Evolutionary conservation across 139 green algal genomes (phyloP).

Genomic region (Closterium sp.): DNA sequence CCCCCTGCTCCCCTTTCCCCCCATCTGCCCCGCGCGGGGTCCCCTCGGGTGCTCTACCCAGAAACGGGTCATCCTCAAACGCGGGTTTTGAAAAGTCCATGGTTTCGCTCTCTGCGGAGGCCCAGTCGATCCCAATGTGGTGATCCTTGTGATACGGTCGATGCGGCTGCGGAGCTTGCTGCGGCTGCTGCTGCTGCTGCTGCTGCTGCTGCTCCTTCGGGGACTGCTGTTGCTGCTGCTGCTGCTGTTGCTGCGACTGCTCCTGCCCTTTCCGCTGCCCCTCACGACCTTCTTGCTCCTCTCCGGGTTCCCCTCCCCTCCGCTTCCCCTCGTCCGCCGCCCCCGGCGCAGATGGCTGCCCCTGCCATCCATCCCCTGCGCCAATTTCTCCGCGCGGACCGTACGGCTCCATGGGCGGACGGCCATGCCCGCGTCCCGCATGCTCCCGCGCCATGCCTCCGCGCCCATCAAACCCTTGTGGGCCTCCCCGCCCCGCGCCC

Average conservation of each 20-base stretch:
- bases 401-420: neutral
- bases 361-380: neutral
- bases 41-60: neutral
- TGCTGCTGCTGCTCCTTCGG: neutral
- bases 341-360: neutral
- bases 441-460: neutral
- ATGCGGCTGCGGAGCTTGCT: neutral
- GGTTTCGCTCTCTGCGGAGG: neutral
- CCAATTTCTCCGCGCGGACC: neutral
- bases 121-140: neutral
- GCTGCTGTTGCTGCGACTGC: neutral
- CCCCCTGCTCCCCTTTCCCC: neutral
- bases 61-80: neutral
- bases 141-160: neutral
- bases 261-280: neutral
- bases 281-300: no score
- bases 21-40: neutral
- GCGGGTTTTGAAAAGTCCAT: neutral
- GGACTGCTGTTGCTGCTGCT: neutral
- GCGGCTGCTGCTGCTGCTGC: no score
- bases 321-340: neutral
- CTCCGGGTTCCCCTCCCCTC: neutral
- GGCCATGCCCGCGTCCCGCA: neutral
- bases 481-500: neutral
- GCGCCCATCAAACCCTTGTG: neutral